Conservation (phyloP, 2,329 filamentous ascomycete genomes). For the Ophiosphaerella narmari region DNA sequence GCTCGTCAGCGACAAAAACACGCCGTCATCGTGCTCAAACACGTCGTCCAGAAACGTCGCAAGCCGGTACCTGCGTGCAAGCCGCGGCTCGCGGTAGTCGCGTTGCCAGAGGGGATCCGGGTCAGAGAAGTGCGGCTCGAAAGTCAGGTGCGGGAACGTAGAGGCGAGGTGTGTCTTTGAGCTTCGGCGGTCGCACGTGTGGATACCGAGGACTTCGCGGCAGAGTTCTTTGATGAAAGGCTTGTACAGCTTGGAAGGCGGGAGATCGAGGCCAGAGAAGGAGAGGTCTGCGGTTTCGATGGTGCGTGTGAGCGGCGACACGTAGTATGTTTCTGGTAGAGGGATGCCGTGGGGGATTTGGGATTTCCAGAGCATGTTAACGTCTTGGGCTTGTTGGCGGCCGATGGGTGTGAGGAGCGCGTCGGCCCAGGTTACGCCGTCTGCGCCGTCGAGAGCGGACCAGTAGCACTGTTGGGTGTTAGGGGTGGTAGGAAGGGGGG, state of each 20-base stretch:
- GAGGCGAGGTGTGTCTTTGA: conserved; percentile 56
- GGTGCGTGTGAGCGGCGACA: conserved; percentile 67
- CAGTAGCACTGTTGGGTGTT: conserved; percentile 60
- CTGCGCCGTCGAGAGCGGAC: conserved; percentile 66
- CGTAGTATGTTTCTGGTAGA: conserved; percentile 66
- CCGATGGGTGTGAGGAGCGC: conserved; percentile 64
- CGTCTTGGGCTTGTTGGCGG: conserved; percentile 61
- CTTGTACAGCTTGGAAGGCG: conserved; percentile 55
- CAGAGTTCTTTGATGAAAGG: conserved; percentile 68
- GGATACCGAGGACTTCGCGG: conserved; percentile 68
- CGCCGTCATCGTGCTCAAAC: conserved; percentile 52
- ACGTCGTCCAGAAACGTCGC: conserved; percentile 56
- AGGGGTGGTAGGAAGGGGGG: not conserved
- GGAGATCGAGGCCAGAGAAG: conserved; percentile 60
- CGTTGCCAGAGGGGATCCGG: conserved; percentile 58
- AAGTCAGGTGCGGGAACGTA: conserved; percentile 56
- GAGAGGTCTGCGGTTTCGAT: conserved; percentile 66
- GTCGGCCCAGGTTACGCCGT: conserved; percentile 65
- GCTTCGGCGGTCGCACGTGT: conserved; percentile 69
- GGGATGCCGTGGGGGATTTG: conserved; percentile 61
- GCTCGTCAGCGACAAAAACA: conserved; percentile 59
- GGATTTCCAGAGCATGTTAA: conserved; percentile 61
- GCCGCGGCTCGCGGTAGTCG: conserved; percentile 36
- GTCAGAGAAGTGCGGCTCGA: conserved; percentile 66
- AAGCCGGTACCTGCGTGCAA: conserved; percentile 32